These are phyloP conservation scores for Dictyostelium discoideum DNA, from an alignment of 78 protist species.

Conservation along the genomic window DNA sequence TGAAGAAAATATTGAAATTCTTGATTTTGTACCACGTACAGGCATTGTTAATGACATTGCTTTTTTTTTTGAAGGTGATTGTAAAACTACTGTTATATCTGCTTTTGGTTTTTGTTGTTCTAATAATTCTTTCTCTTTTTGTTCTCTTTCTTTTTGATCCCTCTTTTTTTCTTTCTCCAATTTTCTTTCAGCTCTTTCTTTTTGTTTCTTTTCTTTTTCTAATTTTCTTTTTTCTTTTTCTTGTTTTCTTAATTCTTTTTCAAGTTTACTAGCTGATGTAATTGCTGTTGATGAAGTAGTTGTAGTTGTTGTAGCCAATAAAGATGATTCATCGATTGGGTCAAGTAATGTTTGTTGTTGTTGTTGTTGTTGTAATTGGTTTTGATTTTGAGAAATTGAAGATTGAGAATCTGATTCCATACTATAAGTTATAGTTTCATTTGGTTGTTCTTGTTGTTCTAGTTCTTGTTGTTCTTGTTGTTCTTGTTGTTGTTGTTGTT, in stretches of 20 bases:
- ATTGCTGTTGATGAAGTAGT: background rate
- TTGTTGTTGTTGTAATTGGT: background rate
- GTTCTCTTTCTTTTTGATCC: constrained; percentile 20
- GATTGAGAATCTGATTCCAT: background rate
- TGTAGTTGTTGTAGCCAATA: background rate
- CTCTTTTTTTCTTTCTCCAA: constrained; percentile 10
- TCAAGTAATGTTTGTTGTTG: background rate
- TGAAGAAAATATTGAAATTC: constrained; percentile 64
- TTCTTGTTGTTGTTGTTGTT: too few species aligned
- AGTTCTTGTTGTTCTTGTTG: too few species aligned
- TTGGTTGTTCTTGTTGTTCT: background rate
- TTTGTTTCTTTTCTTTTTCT: constrained; percentile 31
- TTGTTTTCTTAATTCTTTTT: background rate
- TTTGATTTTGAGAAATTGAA: background rate
- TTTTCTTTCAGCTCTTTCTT: constrained; percentile 31
- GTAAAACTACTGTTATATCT: constrained; percentile 57
- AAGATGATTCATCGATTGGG: background rate
- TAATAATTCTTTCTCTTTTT: background rate
- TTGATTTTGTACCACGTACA: constrained; percentile 31
- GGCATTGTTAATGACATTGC: constrained; percentile 47
- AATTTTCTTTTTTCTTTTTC: constrained; percentile 29
- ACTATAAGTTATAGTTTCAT: background rate
- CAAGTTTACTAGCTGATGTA: background rate
- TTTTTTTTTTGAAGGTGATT: constrained; percentile 6
- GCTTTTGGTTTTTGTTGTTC: constrained; percentile 24